phyloP scores from a whole-genome alignment of 257 asterid species.

The Verbascum thapsus region DNA sequence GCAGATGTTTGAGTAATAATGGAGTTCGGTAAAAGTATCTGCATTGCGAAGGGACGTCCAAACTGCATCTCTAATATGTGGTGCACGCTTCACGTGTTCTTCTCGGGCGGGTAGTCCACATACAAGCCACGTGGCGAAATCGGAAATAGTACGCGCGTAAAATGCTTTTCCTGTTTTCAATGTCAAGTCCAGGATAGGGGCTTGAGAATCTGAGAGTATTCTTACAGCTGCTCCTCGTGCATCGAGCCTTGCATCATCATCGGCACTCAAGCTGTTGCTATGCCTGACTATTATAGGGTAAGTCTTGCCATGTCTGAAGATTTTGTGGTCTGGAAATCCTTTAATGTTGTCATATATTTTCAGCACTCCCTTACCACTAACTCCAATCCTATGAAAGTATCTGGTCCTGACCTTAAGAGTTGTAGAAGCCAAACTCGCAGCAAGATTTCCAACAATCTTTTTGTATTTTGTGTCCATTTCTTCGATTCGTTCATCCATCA shows the following conservation, averaged over 20 bases:
- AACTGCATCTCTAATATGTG: conserved; percentile 80
- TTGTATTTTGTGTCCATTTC: conserved; percentile 77
- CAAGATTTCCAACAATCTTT: conserved; percentile 74
- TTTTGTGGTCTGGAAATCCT: conserved; percentile 66
- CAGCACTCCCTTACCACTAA: conserved; percentile 62
- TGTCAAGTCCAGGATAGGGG: conserved; percentile 67
- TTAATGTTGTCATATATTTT: conserved; percentile 51
- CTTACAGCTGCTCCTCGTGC: conserved; percentile 82
- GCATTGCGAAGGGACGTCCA: conserved; percentile 77
- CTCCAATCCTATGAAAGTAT: conserved; percentile 78
- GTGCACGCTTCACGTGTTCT: conserved; percentile 66
- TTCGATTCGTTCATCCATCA: conserved; percentile 77
- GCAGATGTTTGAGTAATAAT: conserved; percentile 82
- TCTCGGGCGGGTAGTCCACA: conserved; percentile 83
- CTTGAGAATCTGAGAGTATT: conserved; percentile 43
- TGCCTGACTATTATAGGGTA: conserved; percentile 69
- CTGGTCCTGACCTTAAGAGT: conserved; percentile 73
- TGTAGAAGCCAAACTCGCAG: conserved; percentile 79
- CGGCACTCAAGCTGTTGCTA: conserved; percentile 85
- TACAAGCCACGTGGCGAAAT: conserved; percentile 81
- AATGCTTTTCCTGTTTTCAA: conserved; percentile 81
- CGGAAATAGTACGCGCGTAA: conserved; percentile 75
- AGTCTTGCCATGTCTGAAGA: conserved; percentile 55
- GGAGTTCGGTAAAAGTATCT: conserved; percentile 56
- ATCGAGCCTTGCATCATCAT: conserved; percentile 80